These are phyloP conservation scores for Nasturtium officinale DNA, from an alignment of 345 rosid genomes.

Conservation along the genomic window DNA sequence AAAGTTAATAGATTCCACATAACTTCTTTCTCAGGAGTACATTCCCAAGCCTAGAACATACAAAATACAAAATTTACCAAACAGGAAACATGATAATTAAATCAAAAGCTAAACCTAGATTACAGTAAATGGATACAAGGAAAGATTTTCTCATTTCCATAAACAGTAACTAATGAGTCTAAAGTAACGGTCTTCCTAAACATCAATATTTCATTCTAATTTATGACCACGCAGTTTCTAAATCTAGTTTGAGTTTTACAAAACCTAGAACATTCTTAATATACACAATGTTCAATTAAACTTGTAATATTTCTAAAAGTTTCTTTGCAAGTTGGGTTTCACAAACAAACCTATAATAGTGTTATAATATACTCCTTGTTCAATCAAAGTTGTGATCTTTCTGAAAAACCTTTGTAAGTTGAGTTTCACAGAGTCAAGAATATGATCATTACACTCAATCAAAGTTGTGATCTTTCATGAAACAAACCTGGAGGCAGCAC, in stretches of 20 bases:
- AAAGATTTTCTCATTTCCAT: background rate
- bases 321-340: background rate
- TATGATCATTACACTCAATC: background rate
- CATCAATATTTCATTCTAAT: background rate
- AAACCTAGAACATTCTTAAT: background rate
- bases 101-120: background rate
- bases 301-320: background rate
- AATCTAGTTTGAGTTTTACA: background rate
- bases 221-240: background rate
- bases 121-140: background rate
- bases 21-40: slow-evolving; percentile 73
- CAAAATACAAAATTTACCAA: background rate
- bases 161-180: background rate
- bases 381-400: background rate
- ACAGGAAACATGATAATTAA: background rate
- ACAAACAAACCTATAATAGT: background rate
- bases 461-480: background rate
- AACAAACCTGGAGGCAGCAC: slow-evolving; percentile 79
- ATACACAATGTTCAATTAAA: background rate
- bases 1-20: slow-evolving; percentile 82
- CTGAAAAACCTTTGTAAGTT: too few species aligned
- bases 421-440: background rate
- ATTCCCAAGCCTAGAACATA: slow-evolving; percentile 72
- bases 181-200: background rate
- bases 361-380: background rate